These are phyloP conservation scores for Trypanosoma conorhini DNA, from an alignment of 208 protist species.

Conservation along the genomic window DNA sequence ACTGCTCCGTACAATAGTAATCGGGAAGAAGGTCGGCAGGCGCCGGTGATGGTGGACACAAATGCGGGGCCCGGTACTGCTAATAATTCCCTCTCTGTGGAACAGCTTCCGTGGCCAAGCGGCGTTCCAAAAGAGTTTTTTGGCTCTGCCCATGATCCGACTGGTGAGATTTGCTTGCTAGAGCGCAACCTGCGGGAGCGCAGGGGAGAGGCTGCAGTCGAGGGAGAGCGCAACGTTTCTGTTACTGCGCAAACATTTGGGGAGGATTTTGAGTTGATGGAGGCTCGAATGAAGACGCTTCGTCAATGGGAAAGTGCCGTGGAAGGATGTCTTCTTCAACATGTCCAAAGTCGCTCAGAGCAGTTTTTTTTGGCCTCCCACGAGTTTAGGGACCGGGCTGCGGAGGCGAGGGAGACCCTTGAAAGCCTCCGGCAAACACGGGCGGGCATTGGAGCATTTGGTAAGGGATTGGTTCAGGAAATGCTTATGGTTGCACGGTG, in stretches of 20 bases:
- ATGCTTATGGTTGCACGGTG: conserved; percentile 66
- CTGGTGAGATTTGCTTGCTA: conserved; percentile 13
- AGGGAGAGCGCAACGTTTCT: not conserved
- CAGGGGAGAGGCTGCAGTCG: not conserved
- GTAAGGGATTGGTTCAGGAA: conserved; percentile 48
- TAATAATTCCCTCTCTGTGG: not conserved
- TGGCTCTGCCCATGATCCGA: conserved; percentile 15
- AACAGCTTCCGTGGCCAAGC: conserved; percentile 58
- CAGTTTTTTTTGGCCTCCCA: conserved; percentile 80
- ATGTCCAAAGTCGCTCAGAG: conserved; percentile 83
- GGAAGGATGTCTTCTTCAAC: conserved; percentile 73
- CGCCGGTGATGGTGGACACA: not conserved
- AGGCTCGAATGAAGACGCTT: conserved; percentile 65
- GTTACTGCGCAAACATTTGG: conserved; percentile 48
- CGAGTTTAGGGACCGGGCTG: conserved; percentile 56
- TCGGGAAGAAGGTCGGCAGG: conserved; percentile 39
- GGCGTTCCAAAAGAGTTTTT: conserved; percentile 69
- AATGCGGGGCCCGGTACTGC: not conserved
- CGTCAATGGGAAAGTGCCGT: conserved; percentile 72
- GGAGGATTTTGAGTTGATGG: conserved; percentile 71
- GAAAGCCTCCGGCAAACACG: conserved; percentile 41
- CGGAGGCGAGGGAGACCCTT: conserved; percentile 56
- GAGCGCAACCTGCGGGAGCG: conserved; percentile 11
- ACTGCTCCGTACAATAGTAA: conserved; percentile 70
- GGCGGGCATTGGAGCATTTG: conserved; percentile 37